Percentiles rank a stretch among this genome's conserved stretches.
Evolutionary conservation across 139 green algal species (phyloP).

Genomic region (Chlamydomonas sp.): DNA sequence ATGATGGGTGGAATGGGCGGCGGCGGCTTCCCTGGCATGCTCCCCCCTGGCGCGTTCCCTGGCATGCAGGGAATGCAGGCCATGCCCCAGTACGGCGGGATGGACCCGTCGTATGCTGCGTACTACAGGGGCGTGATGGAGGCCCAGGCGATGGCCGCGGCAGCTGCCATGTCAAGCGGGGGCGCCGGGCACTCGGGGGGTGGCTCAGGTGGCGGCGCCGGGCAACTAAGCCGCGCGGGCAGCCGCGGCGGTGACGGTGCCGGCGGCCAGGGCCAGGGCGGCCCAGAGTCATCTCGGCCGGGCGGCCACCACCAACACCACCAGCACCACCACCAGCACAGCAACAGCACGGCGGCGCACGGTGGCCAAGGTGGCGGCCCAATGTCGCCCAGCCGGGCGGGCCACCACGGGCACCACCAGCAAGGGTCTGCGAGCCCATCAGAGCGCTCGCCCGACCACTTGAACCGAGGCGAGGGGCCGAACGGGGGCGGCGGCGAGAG

Average conservation of each 20-base stretch:
- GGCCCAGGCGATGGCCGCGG: conserved; percentile 9
- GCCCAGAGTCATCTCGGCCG: too few relatives aligned
- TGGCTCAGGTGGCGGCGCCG: too few relatives aligned
- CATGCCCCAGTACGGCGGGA: neutral
- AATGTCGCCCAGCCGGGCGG: neutral
- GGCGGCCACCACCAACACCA: too few relatives aligned
- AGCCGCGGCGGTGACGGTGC: too few relatives aligned
- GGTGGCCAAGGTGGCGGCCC: neutral
- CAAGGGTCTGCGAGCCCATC: too few relatives aligned
- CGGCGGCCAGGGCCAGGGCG: too few relatives aligned
- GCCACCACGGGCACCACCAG: too few relatives aligned
- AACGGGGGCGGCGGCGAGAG: too few relatives aligned
- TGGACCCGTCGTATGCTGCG: neutral
- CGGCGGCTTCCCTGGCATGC: neutral
- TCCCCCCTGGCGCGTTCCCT: neutral
- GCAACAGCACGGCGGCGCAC: neutral
- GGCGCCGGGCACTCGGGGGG: neutral
- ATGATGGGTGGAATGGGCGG: conserved; percentile 10
- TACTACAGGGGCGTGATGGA: conserved; percentile 14
- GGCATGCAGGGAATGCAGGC: neutral
- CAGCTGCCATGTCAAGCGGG: neutral
- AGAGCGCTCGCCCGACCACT: too few relatives aligned
- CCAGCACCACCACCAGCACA: neutral
- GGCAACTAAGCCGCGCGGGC: too few relatives aligned
- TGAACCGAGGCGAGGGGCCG: too few relatives aligned